Evolutionary conservation across 1,284 basidiomycete genomes (phyloP), one percentile per base, ranked within the genome.

Genomic region (Phellinidium pouzarii): DNA sequence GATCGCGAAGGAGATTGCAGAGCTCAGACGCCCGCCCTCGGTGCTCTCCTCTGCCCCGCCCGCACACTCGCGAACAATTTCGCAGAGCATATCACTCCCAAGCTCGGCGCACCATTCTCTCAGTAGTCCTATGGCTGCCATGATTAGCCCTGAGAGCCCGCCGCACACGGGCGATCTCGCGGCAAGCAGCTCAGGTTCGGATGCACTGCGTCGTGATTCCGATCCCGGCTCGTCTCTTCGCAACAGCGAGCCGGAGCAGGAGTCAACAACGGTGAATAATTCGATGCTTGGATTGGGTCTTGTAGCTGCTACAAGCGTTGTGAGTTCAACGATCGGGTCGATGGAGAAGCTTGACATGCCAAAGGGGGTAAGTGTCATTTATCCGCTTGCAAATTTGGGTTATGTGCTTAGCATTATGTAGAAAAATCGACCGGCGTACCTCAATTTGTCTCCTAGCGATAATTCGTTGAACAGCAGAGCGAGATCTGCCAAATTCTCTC

Each of bases 1-100:
- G 49, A 93, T 99, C 52, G 86, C 90, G 29, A 94, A 95, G 61
- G 93, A 91, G n/a, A 97, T 99, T 64, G 72, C 82, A 20, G 95
- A 99, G 59, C 80, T 99, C 1, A 81, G 84, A 23, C 78, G 82
- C 1, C 86, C 87, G 0, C 76, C 79, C 0, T 84, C 82, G 64
- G 34, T 64, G 56, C 34, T 61, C 54, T 50, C 61, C 27, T 54
- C 48, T 17, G 48, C 48, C 7, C 54, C 59, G 49, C 69, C 70
- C 52, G 75, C 75, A 27, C 67, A 74, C 57, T 71, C 72, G 9
- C 74, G 68, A 44, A 59, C 77, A 64, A n/a, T 72, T 65, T 64
- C 69, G 59, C 57, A 70, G 61, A 27, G 61, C 63, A 27, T 59
- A 9, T 57, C 55, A 14, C 17, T 53, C 22, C 52, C 52, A 12